phyloP scores from a whole-genome alignment of 805 yeast genomes.

The Candida ficus region DNA sequence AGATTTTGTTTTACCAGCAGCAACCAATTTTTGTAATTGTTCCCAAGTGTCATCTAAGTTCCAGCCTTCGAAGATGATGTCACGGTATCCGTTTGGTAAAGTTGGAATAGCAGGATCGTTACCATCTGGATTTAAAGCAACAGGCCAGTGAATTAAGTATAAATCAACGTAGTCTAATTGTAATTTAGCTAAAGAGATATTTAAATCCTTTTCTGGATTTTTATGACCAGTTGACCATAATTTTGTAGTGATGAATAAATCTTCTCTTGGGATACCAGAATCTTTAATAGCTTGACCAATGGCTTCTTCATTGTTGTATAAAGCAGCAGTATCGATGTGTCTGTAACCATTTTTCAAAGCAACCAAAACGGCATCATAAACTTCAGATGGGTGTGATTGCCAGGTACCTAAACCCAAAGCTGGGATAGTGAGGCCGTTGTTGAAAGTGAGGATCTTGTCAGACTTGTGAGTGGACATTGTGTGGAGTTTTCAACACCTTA shows the following conservation, averaged over 20 bases:
- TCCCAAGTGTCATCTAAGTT: constrained; percentile 18
- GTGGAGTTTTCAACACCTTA: not conserved
- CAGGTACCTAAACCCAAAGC: constrained; percentile 47
- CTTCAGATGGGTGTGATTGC: constrained; percentile 30
- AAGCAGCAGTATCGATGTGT: constrained; percentile 57
- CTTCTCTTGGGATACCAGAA: constrained; percentile 57
- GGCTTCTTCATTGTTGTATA: constrained; percentile 50
- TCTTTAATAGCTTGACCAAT: constrained; percentile 46
- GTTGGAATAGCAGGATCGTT: constrained; percentile 7
- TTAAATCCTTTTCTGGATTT: constrained; percentile 45
- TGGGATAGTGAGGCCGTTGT: constrained; percentile 52
- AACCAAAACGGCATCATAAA: constrained; percentile 11
- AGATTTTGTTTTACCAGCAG: constrained; percentile 10
- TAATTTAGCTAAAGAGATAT: constrained; percentile 53
- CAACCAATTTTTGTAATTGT: constrained; percentile 9
- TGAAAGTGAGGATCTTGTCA: constrained; percentile 24
- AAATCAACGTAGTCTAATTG: constrained; percentile 74
- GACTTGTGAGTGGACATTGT: constrained; percentile 5
- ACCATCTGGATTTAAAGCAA: constrained; percentile 42
- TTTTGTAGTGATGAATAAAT: constrained; percentile 68
- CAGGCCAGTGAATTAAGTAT: constrained; percentile 80
- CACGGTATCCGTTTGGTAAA: constrained; percentile 40
- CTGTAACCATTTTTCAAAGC: constrained; percentile 42
- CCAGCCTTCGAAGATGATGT: constrained; percentile 64
- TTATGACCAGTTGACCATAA: constrained; percentile 44